Evolutionary conservation across 2,329 filamentous ascomycete species (phyloP), one percentile per base, ranked within the genome.

Genomic region (Alternaria longipes): DNA sequence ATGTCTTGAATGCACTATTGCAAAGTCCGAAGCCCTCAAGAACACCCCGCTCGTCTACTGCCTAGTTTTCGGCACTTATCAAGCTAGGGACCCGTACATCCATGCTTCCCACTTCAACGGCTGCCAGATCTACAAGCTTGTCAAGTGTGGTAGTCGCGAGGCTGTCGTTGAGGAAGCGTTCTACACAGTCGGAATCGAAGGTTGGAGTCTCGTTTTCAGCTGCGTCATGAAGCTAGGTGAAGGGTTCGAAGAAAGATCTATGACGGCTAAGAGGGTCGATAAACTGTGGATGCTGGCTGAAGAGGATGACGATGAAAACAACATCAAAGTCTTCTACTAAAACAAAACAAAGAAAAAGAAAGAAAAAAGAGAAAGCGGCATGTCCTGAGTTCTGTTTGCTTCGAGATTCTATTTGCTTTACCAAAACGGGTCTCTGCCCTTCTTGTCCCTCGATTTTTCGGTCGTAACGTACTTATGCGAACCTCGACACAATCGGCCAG

Each of bases 141-240:
- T 74, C 41, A 73, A 67, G 30, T 78, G 72, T 46, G 75, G 76
- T 4, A 75, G 73, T 50, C 67, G 75, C 6, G 74, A 77, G 22
- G 72, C 70, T 12, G 76, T 75, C 1, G 60, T 64, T 3, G 62
- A 70, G 0, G 73, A 78, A 50, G 68, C 70, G 0, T 78, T 74
- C 47, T 72, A 76, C 49, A 63, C 69, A 1, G 56, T 69, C 5
- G 74, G 75, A 2, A 51, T 71, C 9, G 69, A 73, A 28, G 75
- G 76, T 0, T 77, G 71, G 71, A 76, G 66, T 34, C 41, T 78
- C 2, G 69, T 63, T 0, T 78, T 78, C 38, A 72, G 71, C 20
- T 78, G 75, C 34, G 69, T 76, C 5, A 67, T 72, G 59, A 66
- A 68, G 49, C 55, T 63, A 2, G 69, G 64, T 4, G 73, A 77